Conservation (phyloP, 2,329 filamentous ascomycete genomes). For the Chrysosporium keratinophilum region DNA sequence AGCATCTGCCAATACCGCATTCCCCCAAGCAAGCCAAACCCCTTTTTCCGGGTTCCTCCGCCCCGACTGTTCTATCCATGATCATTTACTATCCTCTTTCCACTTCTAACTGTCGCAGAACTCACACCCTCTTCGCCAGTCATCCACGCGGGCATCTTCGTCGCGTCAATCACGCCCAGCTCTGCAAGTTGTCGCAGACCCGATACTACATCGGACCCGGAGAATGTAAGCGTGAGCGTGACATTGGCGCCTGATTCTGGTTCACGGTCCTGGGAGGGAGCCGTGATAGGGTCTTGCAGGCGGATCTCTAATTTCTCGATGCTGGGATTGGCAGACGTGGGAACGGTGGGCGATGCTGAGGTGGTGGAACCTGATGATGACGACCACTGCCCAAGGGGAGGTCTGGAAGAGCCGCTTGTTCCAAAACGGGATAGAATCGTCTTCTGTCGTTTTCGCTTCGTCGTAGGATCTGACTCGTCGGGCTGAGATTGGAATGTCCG, state of each 20-base stretch:
- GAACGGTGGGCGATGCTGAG: constrained; percentile 11
- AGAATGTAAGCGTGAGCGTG: constrained; percentile 50
- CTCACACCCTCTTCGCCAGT: constrained; percentile 78
- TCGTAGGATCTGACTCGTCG: constrained; percentile 11
- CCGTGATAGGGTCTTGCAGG: constrained; percentile 38
- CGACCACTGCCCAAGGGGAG: constrained; percentile 12
- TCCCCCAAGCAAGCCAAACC: too few species aligned
- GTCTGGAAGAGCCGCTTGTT: constrained; percentile 37
- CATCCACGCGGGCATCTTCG: constrained; percentile 80
- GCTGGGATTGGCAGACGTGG: constrained; percentile 1
- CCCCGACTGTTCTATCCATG: neutral
- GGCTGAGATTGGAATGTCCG: neutral
- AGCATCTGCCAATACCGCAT: neutral
- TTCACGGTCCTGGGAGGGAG: neutral
- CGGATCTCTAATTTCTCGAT: constrained; percentile 43
- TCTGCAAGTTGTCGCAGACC: constrained; percentile 71
- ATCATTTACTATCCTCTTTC: constrained; percentile 27
- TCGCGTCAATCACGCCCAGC: constrained; percentile 58
- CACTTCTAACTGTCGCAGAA: constrained; percentile 56
- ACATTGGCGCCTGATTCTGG: constrained; percentile 14
- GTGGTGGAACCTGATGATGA: neutral
- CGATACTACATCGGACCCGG: constrained; percentile 68
- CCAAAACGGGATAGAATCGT: constrained; percentile 64
- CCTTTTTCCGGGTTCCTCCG: too few species aligned
- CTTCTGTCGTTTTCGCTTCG: constrained; percentile 41